Evolutionary conservation across 495 filamentous ascomycete genomes (phyloP).

Genomic region (Podospora comata): DNA sequence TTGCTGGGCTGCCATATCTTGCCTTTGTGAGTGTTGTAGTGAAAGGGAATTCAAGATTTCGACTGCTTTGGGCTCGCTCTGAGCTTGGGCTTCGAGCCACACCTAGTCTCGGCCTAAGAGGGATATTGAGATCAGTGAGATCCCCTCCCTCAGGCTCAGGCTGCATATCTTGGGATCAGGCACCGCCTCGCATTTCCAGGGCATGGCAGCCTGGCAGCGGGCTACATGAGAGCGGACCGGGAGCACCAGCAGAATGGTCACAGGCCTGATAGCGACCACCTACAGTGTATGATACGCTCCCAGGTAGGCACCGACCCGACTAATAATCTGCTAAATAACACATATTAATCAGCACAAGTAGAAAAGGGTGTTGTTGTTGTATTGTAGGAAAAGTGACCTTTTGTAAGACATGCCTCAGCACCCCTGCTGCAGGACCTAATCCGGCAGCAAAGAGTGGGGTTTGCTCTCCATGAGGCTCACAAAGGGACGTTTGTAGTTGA

Average conservation of each 20-base stretch:
- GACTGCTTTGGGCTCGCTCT: constrained; percentile 10
- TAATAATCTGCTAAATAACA: neutral
- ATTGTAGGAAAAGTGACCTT: neutral
- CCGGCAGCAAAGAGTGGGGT: neutral
- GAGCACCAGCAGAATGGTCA: neutral
- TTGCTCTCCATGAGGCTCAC: neutral
- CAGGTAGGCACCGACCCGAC: neutral
- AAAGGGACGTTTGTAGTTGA: neutral
- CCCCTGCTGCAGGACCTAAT: neutral
- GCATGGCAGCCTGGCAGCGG: neutral
- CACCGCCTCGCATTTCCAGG: neutral
- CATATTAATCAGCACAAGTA: neutral
- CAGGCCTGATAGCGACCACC: neutral
- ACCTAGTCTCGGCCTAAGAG: neutral
- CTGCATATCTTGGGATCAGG: constrained; percentile 6
- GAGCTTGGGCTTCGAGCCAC: neutral
- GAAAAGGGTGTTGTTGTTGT: no score
- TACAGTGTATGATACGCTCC: neutral
- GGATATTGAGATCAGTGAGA: neutral
- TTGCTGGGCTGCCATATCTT: constrained; percentile 85
- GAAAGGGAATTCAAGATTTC: neutral
- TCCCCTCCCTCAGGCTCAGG: neutral
- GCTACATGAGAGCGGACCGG: no score
- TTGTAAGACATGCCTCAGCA: neutral
- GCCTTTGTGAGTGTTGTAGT: constrained; percentile 48